Base-by-base conservation (phyloP, 1,139 yeast species). In the Suhomyces chickasaworum region DNA sequence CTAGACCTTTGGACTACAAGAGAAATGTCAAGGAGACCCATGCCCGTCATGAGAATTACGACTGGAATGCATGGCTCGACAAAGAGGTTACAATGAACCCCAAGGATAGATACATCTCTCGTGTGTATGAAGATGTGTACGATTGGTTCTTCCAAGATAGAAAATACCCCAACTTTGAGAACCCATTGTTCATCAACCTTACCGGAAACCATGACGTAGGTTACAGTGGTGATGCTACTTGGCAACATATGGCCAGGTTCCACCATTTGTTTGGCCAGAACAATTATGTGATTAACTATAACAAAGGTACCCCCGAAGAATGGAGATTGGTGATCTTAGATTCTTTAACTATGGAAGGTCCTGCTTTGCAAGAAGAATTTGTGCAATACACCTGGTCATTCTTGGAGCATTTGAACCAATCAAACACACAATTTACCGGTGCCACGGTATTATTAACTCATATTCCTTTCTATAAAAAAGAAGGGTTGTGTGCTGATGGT, bases 151-250 rank as follows among this genome's bases (percentile, higher is more conserved):
- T 73, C 39, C 69, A 56, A n/a, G 62, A 68, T 17, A 53, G 48
- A 6, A 57, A 56, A n/a, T 51, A 41, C 27, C 76, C 76, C 30
- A 71, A 70, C 52, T 65, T 54, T 47, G 61, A 70, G 13, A 64
- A 65, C 48, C 87, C 89, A 1, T 67, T 85, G 39, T 80, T 90
- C 59, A 77, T 89, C 49, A 91, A 93, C 60, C 72, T 93, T 36
- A 85, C 96, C 0, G 99, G 99, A 1, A 95, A 93, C 62, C 99
- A 93, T 63, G 99, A 93, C 63, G 83, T 93, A 47, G 99, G 99
- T 0, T 93, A 93, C 62, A 83, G 89, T 45, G 98, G 98, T 0
- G 99, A 95, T 66, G 89, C 95, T 39, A 89, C 97, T 0, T 83
- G 85, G 74, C 97, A 89, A 59, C 95, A 95, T 57, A 80, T 90